Evolutionary conservation across 257 asterid genomes (phyloP), one percentile per base, ranked within the genome.

Genomic region (Hygrophila difformis): DNA sequence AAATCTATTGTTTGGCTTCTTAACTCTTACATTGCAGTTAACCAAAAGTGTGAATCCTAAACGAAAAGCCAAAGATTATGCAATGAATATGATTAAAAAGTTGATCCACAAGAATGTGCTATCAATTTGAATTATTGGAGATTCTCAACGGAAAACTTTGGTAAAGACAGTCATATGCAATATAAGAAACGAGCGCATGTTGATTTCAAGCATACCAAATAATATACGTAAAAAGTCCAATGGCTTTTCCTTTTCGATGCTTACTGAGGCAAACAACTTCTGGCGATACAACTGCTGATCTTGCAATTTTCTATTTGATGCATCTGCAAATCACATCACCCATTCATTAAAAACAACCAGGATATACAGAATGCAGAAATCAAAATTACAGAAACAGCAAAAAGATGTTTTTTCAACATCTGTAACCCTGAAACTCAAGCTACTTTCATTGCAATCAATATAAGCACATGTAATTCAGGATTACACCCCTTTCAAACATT

Each of bases 201-300:
- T 7, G 39, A 57, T 9, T 39, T 46, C 49, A 31, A 13, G 40
- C 70, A 24, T 76, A 81, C 97, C 97, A 37, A 81, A 69, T 29
- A 88, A 66, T 18, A 72, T 67, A 10, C 91, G 76, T 44, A 88
- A 55, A 65, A 88, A 84, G 59, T 88, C 87, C 40, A 84, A 84
- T 28, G 97, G 96, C 62, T 79, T 79, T 21, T 82, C 83, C 28
- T 81, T 85, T 44, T 9, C 47, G 0, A 19, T 64, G 59, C 65
- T 71, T 42, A 82, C 67, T 22, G 96, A 81, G 45, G 94, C 89
- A 55, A 89, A 89, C 48, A 60, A 66, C 62, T 64, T 71, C 49
- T 71, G 74, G 1, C 64, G 59, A 35, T 56, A 61, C 73, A 76
- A 42, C 45, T 61, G 74, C 58, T 70, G 65, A 65, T 42, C 73